Base-by-base conservation (phyloP, 495 filamentous ascomycete species). In the Xylaria grammica region DNA sequence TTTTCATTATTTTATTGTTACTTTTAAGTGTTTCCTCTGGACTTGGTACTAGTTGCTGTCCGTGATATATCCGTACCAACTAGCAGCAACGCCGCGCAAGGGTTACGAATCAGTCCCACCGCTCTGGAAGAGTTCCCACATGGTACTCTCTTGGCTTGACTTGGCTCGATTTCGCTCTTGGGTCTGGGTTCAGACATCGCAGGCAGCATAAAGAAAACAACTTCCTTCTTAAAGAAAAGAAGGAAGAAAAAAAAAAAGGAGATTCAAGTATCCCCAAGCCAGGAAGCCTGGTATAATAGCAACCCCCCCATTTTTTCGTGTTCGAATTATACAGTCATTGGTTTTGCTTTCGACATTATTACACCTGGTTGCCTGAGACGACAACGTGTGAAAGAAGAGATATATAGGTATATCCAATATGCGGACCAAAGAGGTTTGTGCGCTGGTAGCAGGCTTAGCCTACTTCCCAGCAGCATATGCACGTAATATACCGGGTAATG, bases 401-500 rank as follows among this genome's bases (percentile, higher is more conserved):
- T 42, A 36, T 36, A 50, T 10, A 13, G 4, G 6, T 10, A 54
- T 20, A 27, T 4, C 19, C 53, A 55, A 48, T n/a, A 63, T 64
- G 62, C 22, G 53, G 40, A 38, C 22, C 1, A 17, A 11, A 49
- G 44, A 64, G 27, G 15, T 64, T 32, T 40, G 22, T n/a, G 52
- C 53, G 4, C 26, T 57, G 15, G 27, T 42, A 36, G 63, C 55
- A 4, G 38, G 34, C 26, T 24, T 60, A 11, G 54, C 29, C 34
- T 59, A 27, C 36, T 32, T 57, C 38, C 11, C 62, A 26, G 50
- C 61, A 56, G 51, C 56, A 66, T 30, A 67, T 38, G 71, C 69
- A 66, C 71, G 69, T 63, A 74, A 69, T 64, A 26, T 72, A 62
- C 71, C 66, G 48, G 55, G 59, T 63, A 63, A 51, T 22, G 58